Evolutionary conservation across 2,329 filamentous ascomycete genomes (phyloP), one percentile per base, ranked within the genome.

Genomic region (Aspergillus niger): DNA sequence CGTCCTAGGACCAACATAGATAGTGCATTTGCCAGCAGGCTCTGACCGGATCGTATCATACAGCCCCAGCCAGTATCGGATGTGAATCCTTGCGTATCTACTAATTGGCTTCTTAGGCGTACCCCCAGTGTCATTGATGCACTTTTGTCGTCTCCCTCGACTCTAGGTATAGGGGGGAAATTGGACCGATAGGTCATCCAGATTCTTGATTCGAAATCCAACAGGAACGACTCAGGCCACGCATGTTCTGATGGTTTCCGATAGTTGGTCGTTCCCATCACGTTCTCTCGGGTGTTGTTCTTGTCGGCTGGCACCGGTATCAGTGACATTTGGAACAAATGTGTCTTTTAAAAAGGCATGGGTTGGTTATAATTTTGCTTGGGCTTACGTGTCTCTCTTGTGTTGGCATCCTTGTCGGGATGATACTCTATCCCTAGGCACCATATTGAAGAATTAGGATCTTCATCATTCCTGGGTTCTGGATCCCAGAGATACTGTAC

Each of bases 41-140:
- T 94, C 79, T 99, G 95, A 3, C 95, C 95, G 5, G 94, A 97
- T 61, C 95, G 84, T 69, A 99, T 98, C 95, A 99, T 99, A 73
- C 95, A 99, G 0, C 95, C 95, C 92, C 96, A 99, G 55, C 95
- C 95, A 8, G 91, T 93, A 74, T 99, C 95, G 2, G 92, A 94
- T 10, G 91, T 90, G 77, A 98, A 99, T 4, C 91, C 92, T 26
- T 83, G 83, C 59, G 91, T 86, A 52, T 97, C 91, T 10, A 86
- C 84, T 5, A 98, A 80, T 70, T 92, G 90, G 57, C 83, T 93
- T 70, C 92, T 90, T 67, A 98, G 81, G 54, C 92, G 89, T 77
- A 96, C 94, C 1, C 91, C 82, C 60, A 98, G 86, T 3, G 91
- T 96, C 80, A 98, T 86, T 7, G 87, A 82, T 3, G 88, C 83